A percentile compares a stretch with the other conserved stretches of the same genome.
Conservation (phyloP, 805 yeast species). For the Brettanomyces bruxellensis region DNA sequence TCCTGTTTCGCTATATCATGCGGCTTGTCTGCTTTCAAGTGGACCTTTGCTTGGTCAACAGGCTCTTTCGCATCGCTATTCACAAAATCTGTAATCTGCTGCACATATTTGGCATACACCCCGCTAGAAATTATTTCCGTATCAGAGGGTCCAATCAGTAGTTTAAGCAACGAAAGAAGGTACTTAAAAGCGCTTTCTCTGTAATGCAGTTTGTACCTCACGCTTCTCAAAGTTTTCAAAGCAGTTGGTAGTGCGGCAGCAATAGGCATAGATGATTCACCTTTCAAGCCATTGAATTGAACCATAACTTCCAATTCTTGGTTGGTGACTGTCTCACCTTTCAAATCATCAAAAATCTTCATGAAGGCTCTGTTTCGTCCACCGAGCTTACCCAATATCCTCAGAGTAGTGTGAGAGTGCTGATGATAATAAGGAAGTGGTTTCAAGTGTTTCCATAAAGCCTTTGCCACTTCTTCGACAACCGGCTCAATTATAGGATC, state of each 20-base stretch:
- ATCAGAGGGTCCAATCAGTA: constrained; percentile 48
- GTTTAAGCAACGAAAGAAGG: constrained; percentile 52
- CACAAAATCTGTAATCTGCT: constrained; percentile 36
- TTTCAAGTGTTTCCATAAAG: constrained; percentile 80
- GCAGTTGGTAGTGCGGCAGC: constrained; percentile 83
- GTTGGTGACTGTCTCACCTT: constrained; percentile 40
- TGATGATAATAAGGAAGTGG: constrained; percentile 94
- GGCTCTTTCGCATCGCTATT: constrained; percentile 27
- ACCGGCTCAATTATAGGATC: constrained; percentile 98
- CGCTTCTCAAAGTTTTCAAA: constrained; percentile 62
- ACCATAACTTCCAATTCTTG: constrained; percentile 66
- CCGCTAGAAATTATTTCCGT: constrained; percentile 33
- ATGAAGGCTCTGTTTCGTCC: constrained; percentile 89
- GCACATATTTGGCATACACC: constrained; percentile 33
- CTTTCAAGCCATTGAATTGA: constrained; percentile 57
- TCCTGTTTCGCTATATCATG: constrained; percentile 41
- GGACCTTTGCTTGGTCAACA: constrained; percentile 11
- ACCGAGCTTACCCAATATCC: constrained; percentile 91
- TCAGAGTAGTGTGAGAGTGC: constrained; percentile 87
- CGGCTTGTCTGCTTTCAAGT: constrained; percentile 30
- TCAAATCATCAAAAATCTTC: constrained; percentile 62
- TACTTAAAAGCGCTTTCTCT: constrained; percentile 72
- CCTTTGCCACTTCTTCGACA: constrained; percentile 86
- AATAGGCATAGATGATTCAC: constrained; percentile 60
- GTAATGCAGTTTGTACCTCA: constrained; percentile 52